phyloP scores from a whole-genome alignment of 495 filamentous ascomycete genomes.

The Bacidia gigantensis region DNA sequence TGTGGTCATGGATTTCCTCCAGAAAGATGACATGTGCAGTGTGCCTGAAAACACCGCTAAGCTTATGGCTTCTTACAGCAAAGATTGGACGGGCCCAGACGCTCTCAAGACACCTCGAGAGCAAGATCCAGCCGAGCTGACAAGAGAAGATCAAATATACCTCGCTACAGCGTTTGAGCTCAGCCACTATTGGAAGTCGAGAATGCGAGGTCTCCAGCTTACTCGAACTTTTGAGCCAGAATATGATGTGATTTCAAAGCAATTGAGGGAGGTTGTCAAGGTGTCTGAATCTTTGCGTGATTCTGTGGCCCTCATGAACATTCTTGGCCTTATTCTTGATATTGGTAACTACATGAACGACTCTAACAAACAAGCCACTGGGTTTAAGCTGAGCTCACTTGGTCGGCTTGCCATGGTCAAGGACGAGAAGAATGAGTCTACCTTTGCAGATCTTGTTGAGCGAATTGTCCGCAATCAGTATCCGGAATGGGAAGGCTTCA shows the following conservation, averaged over 20 bases:
- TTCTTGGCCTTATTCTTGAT: slow-evolving; percentile 88
- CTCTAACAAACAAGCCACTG: slow-evolving; percentile 90
- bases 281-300: slow-evolving; percentile 83
- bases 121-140: slow-evolving; percentile 77
- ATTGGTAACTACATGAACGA: slow-evolving; percentile 99
- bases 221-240: slow-evolving; percentile 78
- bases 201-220: slow-evolving; percentile 79
- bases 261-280: slow-evolving; percentile 64
- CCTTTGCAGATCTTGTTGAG: slow-evolving; percentile 92
- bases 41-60: slow-evolving; percentile 85
- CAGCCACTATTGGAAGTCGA: slow-evolving; percentile 96
- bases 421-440: slow-evolving; percentile 95
- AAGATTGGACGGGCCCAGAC: slow-evolving; percentile 89
- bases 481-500: slow-evolving; percentile 84
- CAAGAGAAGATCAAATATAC: slow-evolving; percentile 89
- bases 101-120: slow-evolving; percentile 67
- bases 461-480: slow-evolving; percentile 93
- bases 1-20: slow-evolving; percentile 96
- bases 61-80: slow-evolving; percentile 84
- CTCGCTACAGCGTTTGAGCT: slow-evolving; percentile 86
- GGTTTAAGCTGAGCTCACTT: slow-evolving; percentile 96
- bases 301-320: slow-evolving; percentile 85
- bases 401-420: slow-evolving; percentile 93
- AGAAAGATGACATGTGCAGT: slow-evolving; percentile 79
- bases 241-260: slow-evolving; percentile 78